phyloP scores from a whole-genome alignment of 192 early-diverging fungal species.

The Coemansia sp. region DNA sequence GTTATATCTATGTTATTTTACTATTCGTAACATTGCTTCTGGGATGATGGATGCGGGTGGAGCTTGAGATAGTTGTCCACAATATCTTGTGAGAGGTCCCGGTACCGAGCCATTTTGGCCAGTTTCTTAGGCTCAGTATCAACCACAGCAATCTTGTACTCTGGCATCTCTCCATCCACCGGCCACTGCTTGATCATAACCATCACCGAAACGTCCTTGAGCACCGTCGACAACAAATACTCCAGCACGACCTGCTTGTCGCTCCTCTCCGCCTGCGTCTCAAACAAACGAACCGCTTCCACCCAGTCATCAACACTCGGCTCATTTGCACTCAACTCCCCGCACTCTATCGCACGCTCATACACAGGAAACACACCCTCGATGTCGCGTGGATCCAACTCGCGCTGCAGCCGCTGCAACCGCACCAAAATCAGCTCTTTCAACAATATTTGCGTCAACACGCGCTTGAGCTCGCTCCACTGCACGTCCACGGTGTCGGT shows the following conservation, averaged over 20 bases:
- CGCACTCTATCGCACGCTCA: conserved; percentile 22
- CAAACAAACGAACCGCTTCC: conserved; percentile 21
- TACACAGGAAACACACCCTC: conserved; percentile 51
- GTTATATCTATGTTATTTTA: background rate
- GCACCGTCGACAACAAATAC: conserved; percentile 68
- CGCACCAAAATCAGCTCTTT: conserved; percentile 49
- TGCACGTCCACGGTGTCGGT: conserved; percentile 9
- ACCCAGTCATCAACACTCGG: conserved; percentile 36
- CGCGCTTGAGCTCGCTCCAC: conserved; percentile 29
- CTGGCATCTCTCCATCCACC: conserved; percentile 5
- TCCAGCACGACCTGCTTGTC: conserved; percentile 60
- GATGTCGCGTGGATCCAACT: conserved; percentile 61
- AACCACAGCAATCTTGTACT: conserved; percentile 55
- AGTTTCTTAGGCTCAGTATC: conserved; percentile 75
- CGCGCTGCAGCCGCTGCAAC: conserved; percentile 53
- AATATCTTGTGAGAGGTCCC: conserved; percentile 57
- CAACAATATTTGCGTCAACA: conserved; percentile 46
- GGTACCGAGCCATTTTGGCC: conserved; percentile 58
- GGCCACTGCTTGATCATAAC: conserved; percentile 40
- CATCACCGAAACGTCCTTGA: conserved; percentile 79
- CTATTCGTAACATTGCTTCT: conserved; percentile 29
- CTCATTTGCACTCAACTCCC: conserved; percentile 16
- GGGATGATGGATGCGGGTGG: conserved; percentile 16
- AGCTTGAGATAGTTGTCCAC: conserved; percentile 49
- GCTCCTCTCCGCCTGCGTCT: background rate